Percentiles rank a stretch among this genome's conserved stretches.
These are phyloP conservation scores for Dicorynia guianensis DNA, from an alignment of 306 rosid species.

Conservation along the genomic window DNA sequence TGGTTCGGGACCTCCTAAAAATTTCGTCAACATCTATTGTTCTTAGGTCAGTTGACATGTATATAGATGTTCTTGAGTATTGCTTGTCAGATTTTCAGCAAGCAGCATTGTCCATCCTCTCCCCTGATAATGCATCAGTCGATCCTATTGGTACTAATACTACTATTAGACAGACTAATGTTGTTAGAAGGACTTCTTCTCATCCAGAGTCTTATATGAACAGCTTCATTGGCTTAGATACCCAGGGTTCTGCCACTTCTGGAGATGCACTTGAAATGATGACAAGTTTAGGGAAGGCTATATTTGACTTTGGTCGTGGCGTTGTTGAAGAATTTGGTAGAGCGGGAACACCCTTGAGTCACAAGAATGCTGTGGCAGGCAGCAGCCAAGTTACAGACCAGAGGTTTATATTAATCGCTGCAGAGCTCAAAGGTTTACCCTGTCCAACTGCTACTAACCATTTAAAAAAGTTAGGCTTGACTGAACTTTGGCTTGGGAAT, in stretches of 20 bases:
- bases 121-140: constrained; percentile 44
- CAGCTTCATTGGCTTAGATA: constrained; percentile 53
- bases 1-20: constrained; percentile 89
- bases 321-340: constrained; percentile 96
- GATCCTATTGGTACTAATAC: constrained; percentile 44
- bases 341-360: constrained; percentile 68
- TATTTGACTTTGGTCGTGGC: constrained; percentile 93
- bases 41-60: constrained; percentile 85
- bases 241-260: constrained; percentile 74
- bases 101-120: constrained; percentile 48
- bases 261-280: constrained; percentile 99
- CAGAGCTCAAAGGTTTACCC: constrained; percentile 91
- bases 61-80: constrained; percentile 93
- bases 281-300: constrained; percentile 93
- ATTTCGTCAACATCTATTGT: constrained; percentile 65
- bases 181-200: constrained; percentile 54
- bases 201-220: constrained; percentile 51
- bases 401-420: constrained; percentile 60
- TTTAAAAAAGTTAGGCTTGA: constrained; percentile 68
- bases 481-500: constrained; percentile 93
- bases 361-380: constrained; percentile 51
- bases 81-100: constrained; percentile 86
- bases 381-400: constrained; percentile 57
- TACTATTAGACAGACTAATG: constrained; percentile 46
- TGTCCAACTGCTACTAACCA: constrained; percentile 84